Conservation (phyloP, 371 early-diverging fungal species). For the Blakeslea trispora region DNA sequence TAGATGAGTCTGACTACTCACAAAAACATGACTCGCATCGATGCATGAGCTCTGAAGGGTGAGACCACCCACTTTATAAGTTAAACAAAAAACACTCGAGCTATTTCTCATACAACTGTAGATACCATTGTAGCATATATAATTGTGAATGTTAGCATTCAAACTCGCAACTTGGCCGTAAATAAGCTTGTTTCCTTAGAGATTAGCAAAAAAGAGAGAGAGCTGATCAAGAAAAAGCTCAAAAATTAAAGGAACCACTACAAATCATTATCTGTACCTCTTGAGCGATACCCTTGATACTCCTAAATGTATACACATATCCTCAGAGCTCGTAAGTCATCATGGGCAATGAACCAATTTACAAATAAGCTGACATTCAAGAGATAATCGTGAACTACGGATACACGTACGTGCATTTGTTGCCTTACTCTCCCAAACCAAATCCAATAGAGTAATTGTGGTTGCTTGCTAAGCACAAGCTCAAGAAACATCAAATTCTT, state of each 20-base stretch:
- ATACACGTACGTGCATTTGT: slow-evolving; percentile 14
- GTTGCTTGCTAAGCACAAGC: background rate
- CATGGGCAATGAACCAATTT: slow-evolving; percentile 14
- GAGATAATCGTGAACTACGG: slow-evolving; percentile 10
- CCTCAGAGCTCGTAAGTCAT: slow-evolving; percentile 11
- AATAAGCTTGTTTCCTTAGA: background rate
- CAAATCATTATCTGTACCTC: background rate
- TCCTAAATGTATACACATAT: slow-evolving; percentile 4
- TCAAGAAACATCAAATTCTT: background rate
- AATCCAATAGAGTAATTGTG: slow-evolving; percentile 13
- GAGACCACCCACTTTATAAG: background rate
- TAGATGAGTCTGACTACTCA: slow-evolving; percentile 5
- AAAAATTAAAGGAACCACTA: slow-evolving; percentile 8
- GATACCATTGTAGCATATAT: background rate
- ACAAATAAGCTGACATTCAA: slow-evolving; percentile 4
- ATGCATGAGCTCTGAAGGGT: background rate
- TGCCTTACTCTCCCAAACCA: slow-evolving; percentile 9
- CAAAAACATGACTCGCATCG: slow-evolving; percentile 10
- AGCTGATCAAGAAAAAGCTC: slow-evolving; percentile 2
- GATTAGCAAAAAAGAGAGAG: background rate
- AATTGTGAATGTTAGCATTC: slow-evolving; percentile 3
- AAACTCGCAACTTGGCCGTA: background rate
- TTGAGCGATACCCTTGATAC: slow-evolving; percentile 6
- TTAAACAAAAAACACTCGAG: background rate
- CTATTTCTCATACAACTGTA: background rate